Base-by-base conservation (phyloP, 2,329 filamentous ascomycete species). In the Phyllosticta citrichinensis region DNA sequence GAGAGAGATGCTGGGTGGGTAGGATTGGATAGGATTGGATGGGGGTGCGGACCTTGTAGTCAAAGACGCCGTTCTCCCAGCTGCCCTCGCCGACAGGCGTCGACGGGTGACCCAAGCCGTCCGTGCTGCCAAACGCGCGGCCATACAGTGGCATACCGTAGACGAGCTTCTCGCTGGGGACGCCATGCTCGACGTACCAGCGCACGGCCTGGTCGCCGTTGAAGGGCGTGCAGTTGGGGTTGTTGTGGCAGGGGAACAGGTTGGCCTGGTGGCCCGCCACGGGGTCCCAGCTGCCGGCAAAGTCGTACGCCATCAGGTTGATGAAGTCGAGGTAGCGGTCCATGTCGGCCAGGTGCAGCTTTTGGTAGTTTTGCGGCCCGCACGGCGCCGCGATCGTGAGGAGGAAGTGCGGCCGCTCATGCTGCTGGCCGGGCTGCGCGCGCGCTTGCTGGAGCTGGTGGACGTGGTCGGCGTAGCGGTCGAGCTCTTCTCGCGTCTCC, bases 101-200 rank as follows among this genome's bases (percentile, higher is more conserved):
- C 74, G 82, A 97, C 0, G 83, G 75, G 33, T 78, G 73, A 0
- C 93, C 93, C 0, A 84, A 81, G 0, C 91, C 92, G 25, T 87
- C 81, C 0, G 93, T 97, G 65, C 85, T 83, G 66, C 85, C 80
- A 71, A 97, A 97, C 0, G 89, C 85, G 40, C 91, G 88, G 1
- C 93, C 93, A 71, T 97, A 97, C 12, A 97, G 78, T 2, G 93
- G 92, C 88, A 97, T 93, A 2, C 93, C 92, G 14, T 97, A 74
- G 2, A 96, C 88, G 59, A 97, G 83, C 75, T 96, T 97, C 63
- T 79, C 70, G 0, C 85, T 71, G 0, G 80, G 69, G 0, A 97
- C 85, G 6, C 77, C 77, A 3, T 81, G 80, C 1, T 75, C 70
- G 17, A 82, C 77, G 76, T 97, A 97, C 66, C 84, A 80, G 12